Conservation (phyloP, 805 yeast species). For the Tetrapisispora arboricola region DNA sequence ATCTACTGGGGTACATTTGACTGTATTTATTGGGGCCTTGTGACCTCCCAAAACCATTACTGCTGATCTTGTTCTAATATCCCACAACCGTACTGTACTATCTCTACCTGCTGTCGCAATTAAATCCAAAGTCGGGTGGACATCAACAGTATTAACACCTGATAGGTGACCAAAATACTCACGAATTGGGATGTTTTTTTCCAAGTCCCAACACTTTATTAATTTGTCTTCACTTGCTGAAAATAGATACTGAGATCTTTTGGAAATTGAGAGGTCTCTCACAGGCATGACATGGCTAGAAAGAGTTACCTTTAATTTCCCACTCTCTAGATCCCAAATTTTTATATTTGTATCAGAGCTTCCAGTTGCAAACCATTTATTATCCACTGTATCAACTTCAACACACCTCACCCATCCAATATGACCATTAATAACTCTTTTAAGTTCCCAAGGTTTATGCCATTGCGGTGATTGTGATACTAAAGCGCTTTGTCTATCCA, state of each 20-base stretch:
- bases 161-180: slow-evolving; percentile 93
- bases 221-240: slow-evolving; percentile 90
- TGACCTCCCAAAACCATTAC: slow-evolving; percentile 79
- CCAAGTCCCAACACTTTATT: slow-evolving; percentile 93
- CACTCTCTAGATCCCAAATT: slow-evolving; percentile 79
- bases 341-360: slow-evolving; percentile 82
- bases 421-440: slow-evolving; percentile 76
- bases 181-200: slow-evolving; percentile 66
- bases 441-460: slow-evolving; percentile 65
- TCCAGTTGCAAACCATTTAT: slow-evolving; percentile 88
- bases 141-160: slow-evolving; percentile 71
- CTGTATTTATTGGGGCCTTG: slow-evolving; percentile 58
- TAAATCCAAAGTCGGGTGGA: slow-evolving; percentile 80
- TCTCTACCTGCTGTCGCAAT: slow-evolving; percentile 87
- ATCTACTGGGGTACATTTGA: slow-evolving; percentile 56
- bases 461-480: slow-evolving; percentile 25
- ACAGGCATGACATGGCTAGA: slow-evolving; percentile 91
- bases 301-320: slow-evolving; percentile 58
- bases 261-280: slow-evolving; percentile 61
- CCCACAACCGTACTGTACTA: slow-evolving; percentile 84
- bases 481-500: slow-evolving; percentile 16
- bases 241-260: slow-evolving; percentile 77
- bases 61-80: slow-evolving; percentile 67
- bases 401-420: slow-evolving; percentile 87
- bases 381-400: slow-evolving; percentile 67